Evolutionary conservation across 2,329 filamentous ascomycete genomes (phyloP).

Genomic region (Stromatinia cepivora): DNA sequence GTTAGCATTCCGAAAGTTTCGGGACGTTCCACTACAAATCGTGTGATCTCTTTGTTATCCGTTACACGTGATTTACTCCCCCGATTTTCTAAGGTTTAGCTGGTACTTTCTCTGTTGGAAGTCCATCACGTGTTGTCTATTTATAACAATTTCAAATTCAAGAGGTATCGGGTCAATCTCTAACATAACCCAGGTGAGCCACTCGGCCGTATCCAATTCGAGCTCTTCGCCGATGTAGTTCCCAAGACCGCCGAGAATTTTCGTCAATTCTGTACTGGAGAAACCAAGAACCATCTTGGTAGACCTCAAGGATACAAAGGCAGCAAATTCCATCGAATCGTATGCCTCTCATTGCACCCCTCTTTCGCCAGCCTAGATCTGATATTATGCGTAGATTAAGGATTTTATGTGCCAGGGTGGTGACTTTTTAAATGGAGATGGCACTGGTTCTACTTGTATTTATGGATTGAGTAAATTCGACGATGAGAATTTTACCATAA

Average conservation of each 20-base stretch:
- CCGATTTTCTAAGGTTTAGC: background rate
- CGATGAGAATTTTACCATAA: slow-evolving; percentile 84
- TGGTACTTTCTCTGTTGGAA: background rate
- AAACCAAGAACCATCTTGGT: slow-evolving; percentile 75
- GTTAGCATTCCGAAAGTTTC: slow-evolving; percentile 1
- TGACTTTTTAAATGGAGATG: slow-evolving; percentile 92
- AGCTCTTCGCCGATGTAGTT: slow-evolving; percentile 82
- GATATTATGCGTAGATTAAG: slow-evolving; percentile 59
- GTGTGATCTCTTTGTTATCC: background rate
- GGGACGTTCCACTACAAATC: background rate
- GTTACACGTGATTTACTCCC: slow-evolving; percentile 7
- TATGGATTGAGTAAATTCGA: slow-evolving; percentile 82
- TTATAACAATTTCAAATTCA: background rate
- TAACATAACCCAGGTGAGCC: slow-evolving; percentile 64
- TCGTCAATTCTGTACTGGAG: slow-evolving; percentile 93
- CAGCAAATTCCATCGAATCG: slow-evolving; percentile 90
- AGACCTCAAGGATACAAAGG: slow-evolving; percentile 91
- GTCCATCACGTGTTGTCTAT: slow-evolving; percentile 35
- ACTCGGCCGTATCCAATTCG: slow-evolving; percentile 83
- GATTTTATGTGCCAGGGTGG: slow-evolving; percentile 98
- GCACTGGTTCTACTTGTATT: slow-evolving; percentile 83
- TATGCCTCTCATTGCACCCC: slow-evolving; percentile 49
- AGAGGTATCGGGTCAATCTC: background rate
- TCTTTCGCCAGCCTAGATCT: background rate
- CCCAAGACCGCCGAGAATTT: slow-evolving; percentile 96